These are phyloP conservation scores for Sungouiozyma intestinalis DNA, from an alignment of 805 yeast species.

Conservation along the genomic window DNA sequence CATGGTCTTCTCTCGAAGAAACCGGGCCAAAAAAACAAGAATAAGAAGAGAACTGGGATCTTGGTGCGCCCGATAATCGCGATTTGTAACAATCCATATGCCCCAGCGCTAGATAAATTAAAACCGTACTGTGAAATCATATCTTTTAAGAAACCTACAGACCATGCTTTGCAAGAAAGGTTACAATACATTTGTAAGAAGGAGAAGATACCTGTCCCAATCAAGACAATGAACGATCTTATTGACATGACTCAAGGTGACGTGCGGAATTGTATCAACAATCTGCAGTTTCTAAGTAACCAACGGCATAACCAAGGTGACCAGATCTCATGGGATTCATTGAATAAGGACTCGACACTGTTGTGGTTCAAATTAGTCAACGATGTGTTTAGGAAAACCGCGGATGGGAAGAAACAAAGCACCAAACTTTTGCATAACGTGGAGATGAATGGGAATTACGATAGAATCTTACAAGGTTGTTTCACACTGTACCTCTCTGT, in stretches of 20 bases:
- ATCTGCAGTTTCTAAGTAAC: constrained; percentile 50
- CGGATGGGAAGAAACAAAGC: constrained; percentile 34
- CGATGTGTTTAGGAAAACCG: constrained; percentile 45
- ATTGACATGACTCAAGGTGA: constrained; percentile 71
- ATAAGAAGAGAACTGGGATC: constrained; percentile 25
- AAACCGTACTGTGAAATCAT: constrained; percentile 67
- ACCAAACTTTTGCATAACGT: constrained; percentile 43
- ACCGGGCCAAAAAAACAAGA: constrained; percentile 18
- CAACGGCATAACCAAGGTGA: constrained; percentile 7
- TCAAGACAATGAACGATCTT: constrained; percentile 49
- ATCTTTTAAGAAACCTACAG: constrained; percentile 49
- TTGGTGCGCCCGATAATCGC: constrained; percentile 81
- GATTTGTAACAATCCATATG: constrained; percentile 79
- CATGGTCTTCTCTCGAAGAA: constrained; percentile 1
- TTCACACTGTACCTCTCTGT: constrained; percentile 54
- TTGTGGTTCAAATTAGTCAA: constrained; percentile 63
- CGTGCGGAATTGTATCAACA: constrained; percentile 74
- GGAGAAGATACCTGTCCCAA: constrained; percentile 43
- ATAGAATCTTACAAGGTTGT: constrained; percentile 61
- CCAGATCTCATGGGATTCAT: constrained; percentile 13
- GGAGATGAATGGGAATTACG: constrained; percentile 41
- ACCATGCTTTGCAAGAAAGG: constrained; percentile 36
- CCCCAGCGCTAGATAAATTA: constrained; percentile 62
- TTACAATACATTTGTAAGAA: constrained; percentile 40
- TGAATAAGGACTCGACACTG: constrained; percentile 47